Evolutionary conservation across 768 basidiomycete genomes (phyloP), one percentile per base, ranked within the genome.

Genomic region (Rossbeevera mucosa): DNA sequence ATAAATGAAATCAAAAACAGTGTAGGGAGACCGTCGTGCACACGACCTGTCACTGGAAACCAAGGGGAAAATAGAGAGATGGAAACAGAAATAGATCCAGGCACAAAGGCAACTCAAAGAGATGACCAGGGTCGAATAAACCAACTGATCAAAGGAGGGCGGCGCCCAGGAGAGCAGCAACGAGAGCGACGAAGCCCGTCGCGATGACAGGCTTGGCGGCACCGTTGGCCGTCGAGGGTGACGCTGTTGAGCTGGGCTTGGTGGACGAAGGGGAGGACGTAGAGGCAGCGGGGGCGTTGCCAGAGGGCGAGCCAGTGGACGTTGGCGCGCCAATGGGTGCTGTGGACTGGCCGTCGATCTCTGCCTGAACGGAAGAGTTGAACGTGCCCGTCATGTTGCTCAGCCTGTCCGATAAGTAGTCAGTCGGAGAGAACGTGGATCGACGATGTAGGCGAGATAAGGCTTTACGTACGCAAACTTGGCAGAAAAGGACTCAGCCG

Each of bases 401-500:
- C 64, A 93, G 57, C 7, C 87, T 90, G 56, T 43, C n/a, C 21
- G 38, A 50, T 33, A 8, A 40, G 8, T n/a, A 36, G 41, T 58
- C 14, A 50, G 33, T 4, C 20, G 21, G 41, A 36, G 28, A 7
- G 21, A 13, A 13, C 33, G 33, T 36, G n/a, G 2, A 36, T 36
- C 33, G 13, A 1, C 13, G 4, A 16, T 4, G 26, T 8, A 13
- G 28, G 12, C 14, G 9, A n/a, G 2, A n/a, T 4, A 38, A 38
- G n/a, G 36, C 2, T 18, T 38, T 38, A 71, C 84, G 57, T 63
- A 91, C 90, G 73, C 72, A 75, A 91, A 93, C 60, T 79, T 80
- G 57, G 91, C 79, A 7, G 89, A 90, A 76, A 91, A 94, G 0
- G 88, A 82, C 56, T 85, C 72, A 42, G 77, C 79, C 4, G 77